Evolutionary conservation across 345 rosid species (phyloP).

Genomic region (Camelina neglecta): DNA sequence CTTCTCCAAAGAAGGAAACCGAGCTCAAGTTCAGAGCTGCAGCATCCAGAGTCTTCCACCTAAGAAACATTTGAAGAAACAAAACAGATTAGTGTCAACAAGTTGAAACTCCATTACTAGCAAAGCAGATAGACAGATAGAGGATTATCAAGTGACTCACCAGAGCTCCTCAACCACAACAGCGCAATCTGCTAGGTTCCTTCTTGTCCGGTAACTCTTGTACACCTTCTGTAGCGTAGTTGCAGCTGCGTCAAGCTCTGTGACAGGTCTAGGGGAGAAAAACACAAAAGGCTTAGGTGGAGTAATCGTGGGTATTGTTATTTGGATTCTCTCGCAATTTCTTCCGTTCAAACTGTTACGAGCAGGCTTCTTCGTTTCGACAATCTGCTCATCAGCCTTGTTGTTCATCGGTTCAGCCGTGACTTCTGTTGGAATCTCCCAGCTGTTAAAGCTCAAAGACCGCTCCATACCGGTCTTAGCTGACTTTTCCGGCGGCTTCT

Average conservation of each 20-base stretch:
- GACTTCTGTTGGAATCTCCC: constrained; percentile 45
- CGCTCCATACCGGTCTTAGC: constrained; percentile 39
- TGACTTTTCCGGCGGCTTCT: constrained; percentile 26
- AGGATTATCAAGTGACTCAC: constrained; percentile 46
- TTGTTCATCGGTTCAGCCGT: constrained; percentile 24
- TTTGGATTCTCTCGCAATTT: constrained; percentile 39
- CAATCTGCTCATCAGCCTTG: constrained; percentile 5
- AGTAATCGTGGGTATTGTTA: constrained; percentile 51
- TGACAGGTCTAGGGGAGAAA: constrained; percentile 61
- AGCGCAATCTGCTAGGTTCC: constrained; percentile 82
- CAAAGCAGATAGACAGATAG: constrained; percentile 11
- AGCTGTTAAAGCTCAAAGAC: constrained; percentile 52
- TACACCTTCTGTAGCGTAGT: constrained; percentile 84
- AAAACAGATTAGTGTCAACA: constrained; percentile 20
- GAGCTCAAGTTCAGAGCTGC: constrained; percentile 60
- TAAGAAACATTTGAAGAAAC: constrained; percentile 22
- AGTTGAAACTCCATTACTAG: constrained; percentile 16
- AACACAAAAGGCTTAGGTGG: constrained; percentile 54
- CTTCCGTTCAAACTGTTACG: constrained; percentile 33
- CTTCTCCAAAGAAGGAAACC: constrained; percentile 58
- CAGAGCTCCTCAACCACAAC: constrained; percentile 77
- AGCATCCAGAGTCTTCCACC: constrained; percentile 76
- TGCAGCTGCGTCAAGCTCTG: constrained; percentile 77
- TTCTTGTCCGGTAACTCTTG: constrained; percentile 87
- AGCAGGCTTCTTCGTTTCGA: constrained; percentile 20